Percentiles rank a stretch among this genome's conserved stretches.
Evolutionary conservation across 2,329 filamentous ascomycete genomes (phyloP).

Genomic region (Xylariaceae sp.): DNA sequence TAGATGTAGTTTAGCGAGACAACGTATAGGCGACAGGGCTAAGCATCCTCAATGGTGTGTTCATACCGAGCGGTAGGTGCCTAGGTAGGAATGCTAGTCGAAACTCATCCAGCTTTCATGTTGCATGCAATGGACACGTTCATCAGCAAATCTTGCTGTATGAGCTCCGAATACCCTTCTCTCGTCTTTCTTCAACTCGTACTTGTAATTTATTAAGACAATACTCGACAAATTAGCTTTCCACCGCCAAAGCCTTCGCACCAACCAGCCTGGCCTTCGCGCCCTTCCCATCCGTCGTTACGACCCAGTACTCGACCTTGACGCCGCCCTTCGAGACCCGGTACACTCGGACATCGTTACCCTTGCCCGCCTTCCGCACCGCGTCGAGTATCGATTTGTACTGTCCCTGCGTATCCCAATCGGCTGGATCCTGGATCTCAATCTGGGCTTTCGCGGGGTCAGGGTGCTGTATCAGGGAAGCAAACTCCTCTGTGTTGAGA

Average conservation of each 20-base stretch:
- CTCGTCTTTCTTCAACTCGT: too few relatives aligned
- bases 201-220: too few relatives aligned
- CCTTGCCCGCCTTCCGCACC: constrained; percentile 58
- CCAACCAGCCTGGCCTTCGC: constrained; percentile 61
- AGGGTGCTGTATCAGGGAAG: constrained; percentile 58
- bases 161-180: too few relatives aligned
- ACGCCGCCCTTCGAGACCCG: constrained; percentile 58
- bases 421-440: constrained; percentile 60
- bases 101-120: too few relatives aligned
- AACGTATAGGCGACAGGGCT: too few relatives aligned
- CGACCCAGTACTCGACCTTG: constrained; percentile 74
- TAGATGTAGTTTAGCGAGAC: too few relatives aligned
- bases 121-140: too few relatives aligned
- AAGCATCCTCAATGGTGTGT: too few relatives aligned
- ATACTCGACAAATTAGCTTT: constrained; percentile 45
- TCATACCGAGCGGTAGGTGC: too few relatives aligned
- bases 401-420: constrained; percentile 69
- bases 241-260: constrained; percentile 71
- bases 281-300: constrained; percentile 57
- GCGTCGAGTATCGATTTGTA: constrained; percentile 68
- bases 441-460: constrained; percentile 54
- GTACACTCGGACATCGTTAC: constrained; percentile 72
- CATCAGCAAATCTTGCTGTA: too few relatives aligned
- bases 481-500: constrained; percentile 58
- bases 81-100: too few relatives aligned